Conservation (phyloP, 2,329 filamentous ascomycete genomes). For the Paramyrothecium sp. region DNA sequence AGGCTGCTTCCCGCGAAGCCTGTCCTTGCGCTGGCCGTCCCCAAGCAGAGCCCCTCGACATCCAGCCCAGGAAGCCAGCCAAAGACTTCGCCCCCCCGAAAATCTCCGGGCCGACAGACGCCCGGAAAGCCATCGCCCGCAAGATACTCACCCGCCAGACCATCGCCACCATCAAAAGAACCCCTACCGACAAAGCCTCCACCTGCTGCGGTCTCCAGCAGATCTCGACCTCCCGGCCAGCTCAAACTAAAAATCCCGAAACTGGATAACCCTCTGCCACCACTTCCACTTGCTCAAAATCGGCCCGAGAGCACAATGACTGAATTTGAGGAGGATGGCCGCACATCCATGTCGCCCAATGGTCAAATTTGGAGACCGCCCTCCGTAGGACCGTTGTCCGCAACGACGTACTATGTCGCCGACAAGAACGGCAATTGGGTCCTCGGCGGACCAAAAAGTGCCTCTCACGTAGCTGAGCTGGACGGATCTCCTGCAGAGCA, state of each 20-base stretch:
- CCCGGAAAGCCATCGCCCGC: conserved; percentile 8
- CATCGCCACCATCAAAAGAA: conserved; percentile 6
- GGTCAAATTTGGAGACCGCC: conserved; percentile 52
- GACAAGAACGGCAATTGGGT: conserved; percentile 56
- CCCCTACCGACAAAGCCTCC: conserved; percentile 3
- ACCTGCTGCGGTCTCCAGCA: conserved; percentile 11
- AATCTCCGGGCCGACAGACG: neutral
- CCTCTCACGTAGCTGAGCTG: conserved; percentile 22
- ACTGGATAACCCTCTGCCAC: conserved; percentile 3
- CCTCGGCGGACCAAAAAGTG: conserved; percentile 36
- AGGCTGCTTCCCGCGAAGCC: conserved; percentile 47
- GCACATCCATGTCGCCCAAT: conserved; percentile 29
- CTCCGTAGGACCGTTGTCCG: conserved; percentile 41
- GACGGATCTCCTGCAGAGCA: neutral
- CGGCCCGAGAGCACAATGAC: conserved; percentile 45
- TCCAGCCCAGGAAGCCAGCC: neutral
- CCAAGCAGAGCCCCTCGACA: neutral
- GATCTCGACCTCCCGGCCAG: conserved; percentile 17
- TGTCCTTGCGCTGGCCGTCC: conserved; percentile 28
- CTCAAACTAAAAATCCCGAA: conserved; percentile 27
- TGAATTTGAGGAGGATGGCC: conserved; percentile 52
- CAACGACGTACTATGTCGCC: conserved; percentile 47
- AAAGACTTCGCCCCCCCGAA: neutral
- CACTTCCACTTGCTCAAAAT: conserved; percentile 5
- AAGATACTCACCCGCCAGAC: neutral